These are phyloP conservation scores for Eremothecium gossypii DNA, from an alignment of 1,139 yeast species.

Conservation along the genomic window DNA sequence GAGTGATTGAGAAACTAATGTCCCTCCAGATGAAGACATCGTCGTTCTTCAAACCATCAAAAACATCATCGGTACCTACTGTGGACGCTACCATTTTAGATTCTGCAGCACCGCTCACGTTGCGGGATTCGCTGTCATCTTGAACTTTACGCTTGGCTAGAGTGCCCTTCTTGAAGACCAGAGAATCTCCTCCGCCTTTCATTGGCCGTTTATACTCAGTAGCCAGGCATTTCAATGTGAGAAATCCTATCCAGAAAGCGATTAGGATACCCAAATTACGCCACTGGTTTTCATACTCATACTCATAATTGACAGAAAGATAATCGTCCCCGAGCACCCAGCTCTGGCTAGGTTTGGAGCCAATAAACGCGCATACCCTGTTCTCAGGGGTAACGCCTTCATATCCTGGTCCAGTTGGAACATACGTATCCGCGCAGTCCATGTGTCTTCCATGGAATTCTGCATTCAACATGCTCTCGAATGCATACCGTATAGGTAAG, in stretches of 20 bases:
- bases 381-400: conserved; percentile 32
- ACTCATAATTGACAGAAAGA: conserved; percentile 32
- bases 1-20: conserved; percentile 35
- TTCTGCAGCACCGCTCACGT: conserved; percentile 27
- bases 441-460: conserved; percentile 50
- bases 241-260: conserved; percentile 35
- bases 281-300: conserved; percentile 38
- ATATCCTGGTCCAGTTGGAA: conserved; percentile 48
- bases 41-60: conserved; percentile 31
- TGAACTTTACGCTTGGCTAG: conserved; percentile 6
- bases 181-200: conserved; percentile 36
- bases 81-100: conserved; percentile 27
- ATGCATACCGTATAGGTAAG: conserved; percentile 48
- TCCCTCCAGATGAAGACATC: conserved; percentile 38
- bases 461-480: conserved; percentile 44
- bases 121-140: conserved; percentile 4
- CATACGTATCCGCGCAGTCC: conserved; percentile 39
- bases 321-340: conserved; percentile 42
- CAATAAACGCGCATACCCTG: conserved; percentile 44
- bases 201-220: conserved; percentile 35
- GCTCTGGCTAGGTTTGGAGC: conserved; percentile 35
- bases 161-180: conserved; percentile 32
- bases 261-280: conserved; percentile 44
- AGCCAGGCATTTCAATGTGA: conserved; percentile 31
- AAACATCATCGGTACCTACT: conserved; percentile 34